phyloP scores from a whole-genome alignment of 169 alveolate species.

The Neospora caninum region DNA sequence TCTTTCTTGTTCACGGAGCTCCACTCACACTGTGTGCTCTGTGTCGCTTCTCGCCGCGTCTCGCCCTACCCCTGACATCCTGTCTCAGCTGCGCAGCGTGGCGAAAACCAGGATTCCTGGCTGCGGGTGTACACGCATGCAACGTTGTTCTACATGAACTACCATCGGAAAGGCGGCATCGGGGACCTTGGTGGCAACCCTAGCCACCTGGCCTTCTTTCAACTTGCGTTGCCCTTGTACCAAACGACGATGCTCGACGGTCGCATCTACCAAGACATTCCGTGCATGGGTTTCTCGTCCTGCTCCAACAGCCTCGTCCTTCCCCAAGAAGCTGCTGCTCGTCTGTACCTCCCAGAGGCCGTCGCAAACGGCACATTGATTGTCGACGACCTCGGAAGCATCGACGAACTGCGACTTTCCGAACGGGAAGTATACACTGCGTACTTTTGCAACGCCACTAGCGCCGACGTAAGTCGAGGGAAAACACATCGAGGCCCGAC shows the following conservation, averaged over 20 bases:
- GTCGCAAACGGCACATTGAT: conserved; percentile 55
- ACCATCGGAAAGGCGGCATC: conserved; percentile 60
- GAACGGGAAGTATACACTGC: conserved; percentile 57
- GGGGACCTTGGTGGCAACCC: conserved; percentile 53
- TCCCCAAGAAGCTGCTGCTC: conserved; percentile 45
- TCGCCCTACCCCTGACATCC: background rate
- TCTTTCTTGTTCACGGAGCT: too few species aligned
- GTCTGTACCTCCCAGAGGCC: conserved; percentile 33
- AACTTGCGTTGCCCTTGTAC: conserved; percentile 51
- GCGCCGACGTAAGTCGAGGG: conserved; percentile 46
- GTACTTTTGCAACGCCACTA: conserved; percentile 38
- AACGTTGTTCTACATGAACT: conserved; percentile 46
- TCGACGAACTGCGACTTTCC: conserved; percentile 46
- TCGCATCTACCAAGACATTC: conserved; percentile 46
- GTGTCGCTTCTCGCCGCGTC: background rate
- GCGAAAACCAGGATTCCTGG: conserved; percentile 36
- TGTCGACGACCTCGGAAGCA: conserved; percentile 57
- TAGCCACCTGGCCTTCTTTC: conserved; percentile 39
- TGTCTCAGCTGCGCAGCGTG: conserved; percentile 50
- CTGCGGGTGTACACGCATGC: conserved; percentile 55
- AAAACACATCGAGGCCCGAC: background rate
- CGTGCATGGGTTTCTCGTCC: conserved; percentile 58
- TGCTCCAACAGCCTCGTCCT: conserved; percentile 53
- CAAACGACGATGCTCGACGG: conserved; percentile 62
- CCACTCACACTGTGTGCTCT: too few species aligned